These are phyloP conservation scores for Kuraishia ogatae DNA, from an alignment of 805 yeast species.

Conservation along the genomic window DNA sequence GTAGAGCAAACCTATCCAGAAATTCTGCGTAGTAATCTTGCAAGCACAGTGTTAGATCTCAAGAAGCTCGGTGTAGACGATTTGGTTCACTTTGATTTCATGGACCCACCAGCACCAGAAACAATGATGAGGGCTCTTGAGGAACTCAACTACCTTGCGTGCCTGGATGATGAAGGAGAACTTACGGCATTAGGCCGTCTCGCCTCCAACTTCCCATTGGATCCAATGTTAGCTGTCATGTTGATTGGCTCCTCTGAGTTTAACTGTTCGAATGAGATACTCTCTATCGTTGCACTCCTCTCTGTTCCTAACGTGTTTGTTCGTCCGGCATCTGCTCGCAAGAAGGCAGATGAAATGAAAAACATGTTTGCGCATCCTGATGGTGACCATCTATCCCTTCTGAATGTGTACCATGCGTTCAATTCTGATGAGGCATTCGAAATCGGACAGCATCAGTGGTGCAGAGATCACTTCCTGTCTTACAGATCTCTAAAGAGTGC, in stretches of 20 bases:
- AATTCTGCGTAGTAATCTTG: constrained; percentile 81
- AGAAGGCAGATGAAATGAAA: constrained; percentile 88
- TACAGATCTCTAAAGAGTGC: constrained; percentile 80
- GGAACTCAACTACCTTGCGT: constrained; percentile 83
- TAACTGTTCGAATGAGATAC: constrained; percentile 80
- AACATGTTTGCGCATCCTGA: constrained; percentile 83
- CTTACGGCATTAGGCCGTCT: constrained; percentile 82
- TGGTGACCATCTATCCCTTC: constrained; percentile 88
- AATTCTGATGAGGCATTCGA: constrained; percentile 63
- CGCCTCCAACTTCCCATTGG: constrained; percentile 91
- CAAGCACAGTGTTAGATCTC: constrained; percentile 85
- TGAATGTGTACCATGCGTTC: constrained; percentile 84
- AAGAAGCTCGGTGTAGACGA: constrained; percentile 94
- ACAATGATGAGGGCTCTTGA: constrained; percentile 99
- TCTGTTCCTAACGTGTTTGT: constrained; percentile 94
- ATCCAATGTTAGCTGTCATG: constrained; percentile 92
- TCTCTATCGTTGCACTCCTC: constrained; percentile 81
- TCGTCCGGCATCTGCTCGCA: constrained; percentile 81
- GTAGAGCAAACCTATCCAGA: constrained; percentile 96
- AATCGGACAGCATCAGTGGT: constrained; percentile 72
- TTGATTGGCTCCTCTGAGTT: constrained; percentile 81
- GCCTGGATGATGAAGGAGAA: constrained; percentile 88
- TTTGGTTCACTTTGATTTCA: constrained; percentile 93
- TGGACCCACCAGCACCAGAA: constrained; percentile 99
- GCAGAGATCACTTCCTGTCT: constrained; percentile 81